Evolutionary conservation across 1,139 yeast genomes (phyloP).

Genomic region (Meyerozyma sp.): DNA sequence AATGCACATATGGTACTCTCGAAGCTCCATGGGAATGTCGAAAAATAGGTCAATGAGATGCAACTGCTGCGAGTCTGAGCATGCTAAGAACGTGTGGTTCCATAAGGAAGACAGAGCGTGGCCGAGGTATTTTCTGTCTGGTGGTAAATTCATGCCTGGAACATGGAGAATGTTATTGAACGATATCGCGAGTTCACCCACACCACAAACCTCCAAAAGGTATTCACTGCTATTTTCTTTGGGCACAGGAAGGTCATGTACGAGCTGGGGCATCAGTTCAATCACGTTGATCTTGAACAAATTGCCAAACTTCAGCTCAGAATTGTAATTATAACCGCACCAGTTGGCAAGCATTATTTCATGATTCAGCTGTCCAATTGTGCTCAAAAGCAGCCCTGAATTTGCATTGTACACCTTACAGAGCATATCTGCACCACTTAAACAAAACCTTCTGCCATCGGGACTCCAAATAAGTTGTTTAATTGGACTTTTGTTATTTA

Average conservation of each 20-base stretch:
- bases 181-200: slow-evolving; percentile 1
- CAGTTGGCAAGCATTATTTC: slow-evolving; percentile 18
- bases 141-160: neutral
- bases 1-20: slow-evolving; percentile 14
- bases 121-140: neutral
- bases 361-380: slow-evolving; percentile 8
- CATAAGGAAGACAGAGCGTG: neutral
- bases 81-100: neutral
- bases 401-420: slow-evolving; percentile 47
- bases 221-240: slow-evolving; percentile 4
- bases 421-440: slow-evolving; percentile 39
- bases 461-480: slow-evolving; percentile 30
- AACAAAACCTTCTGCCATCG: slow-evolving; percentile 38
- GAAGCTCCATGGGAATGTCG: slow-evolving; percentile 6
- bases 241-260: slow-evolving; percentile 7
- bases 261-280: slow-evolving; percentile 11
- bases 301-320: slow-evolving; percentile 29
- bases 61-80: slow-evolving; percentile 9
- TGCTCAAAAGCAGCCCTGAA: slow-evolving; percentile 36
- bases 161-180: neutral
- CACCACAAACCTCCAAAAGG: neutral
- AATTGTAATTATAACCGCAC: slow-evolving; percentile 19
- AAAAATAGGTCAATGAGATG: slow-evolving; percentile 5
- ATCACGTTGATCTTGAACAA: slow-evolving; percentile 22
- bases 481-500: slow-evolving; percentile 32